These are phyloP conservation scores for Lotus japonicus DNA, from an alignment of 306 rosid genomes.

Conservation along the genomic window DNA sequence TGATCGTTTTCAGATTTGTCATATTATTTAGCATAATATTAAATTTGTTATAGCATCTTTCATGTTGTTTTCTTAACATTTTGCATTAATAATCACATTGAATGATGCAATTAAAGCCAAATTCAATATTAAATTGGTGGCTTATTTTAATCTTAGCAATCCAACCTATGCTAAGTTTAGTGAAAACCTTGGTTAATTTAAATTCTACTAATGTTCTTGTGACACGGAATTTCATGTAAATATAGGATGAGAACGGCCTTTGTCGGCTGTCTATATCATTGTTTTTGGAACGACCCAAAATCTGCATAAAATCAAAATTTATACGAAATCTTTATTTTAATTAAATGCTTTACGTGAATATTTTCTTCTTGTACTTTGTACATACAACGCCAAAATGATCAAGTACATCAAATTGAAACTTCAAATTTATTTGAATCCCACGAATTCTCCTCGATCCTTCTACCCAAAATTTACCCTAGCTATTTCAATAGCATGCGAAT, in stretches of 20 bases:
- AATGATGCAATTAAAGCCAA: neutral
- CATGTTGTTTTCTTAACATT: neutral
- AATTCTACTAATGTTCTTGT: too few relatives aligned
- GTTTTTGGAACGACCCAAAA: constrained; percentile 1
- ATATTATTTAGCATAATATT: neutral
- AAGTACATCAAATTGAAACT: neutral
- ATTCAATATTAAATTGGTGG: neutral
- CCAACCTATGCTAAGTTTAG: neutral
- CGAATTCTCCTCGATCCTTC: constrained; percentile 1
- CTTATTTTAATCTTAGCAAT: neutral
- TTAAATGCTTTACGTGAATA: neutral
- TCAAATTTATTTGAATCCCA: neutral
- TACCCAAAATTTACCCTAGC: neutral
- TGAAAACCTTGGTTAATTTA: neutral
- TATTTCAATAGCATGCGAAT: neutral
- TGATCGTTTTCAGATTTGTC: constrained; percentile 14
- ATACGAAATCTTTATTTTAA: neutral
- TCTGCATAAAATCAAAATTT: neutral
- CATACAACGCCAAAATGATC: neutral
- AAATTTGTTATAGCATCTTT: neutral
- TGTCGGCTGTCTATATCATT: constrained; percentile 16
- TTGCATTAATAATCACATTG: neutral
- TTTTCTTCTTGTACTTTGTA: neutral
- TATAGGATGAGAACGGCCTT: neutral
- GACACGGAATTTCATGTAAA: constrained; percentile 13